These are phyloP conservation scores for Hymenoscyphus fructigenus DNA, from an alignment of 2,329 filamentous ascomycete species.

Conservation along the genomic window DNA sequence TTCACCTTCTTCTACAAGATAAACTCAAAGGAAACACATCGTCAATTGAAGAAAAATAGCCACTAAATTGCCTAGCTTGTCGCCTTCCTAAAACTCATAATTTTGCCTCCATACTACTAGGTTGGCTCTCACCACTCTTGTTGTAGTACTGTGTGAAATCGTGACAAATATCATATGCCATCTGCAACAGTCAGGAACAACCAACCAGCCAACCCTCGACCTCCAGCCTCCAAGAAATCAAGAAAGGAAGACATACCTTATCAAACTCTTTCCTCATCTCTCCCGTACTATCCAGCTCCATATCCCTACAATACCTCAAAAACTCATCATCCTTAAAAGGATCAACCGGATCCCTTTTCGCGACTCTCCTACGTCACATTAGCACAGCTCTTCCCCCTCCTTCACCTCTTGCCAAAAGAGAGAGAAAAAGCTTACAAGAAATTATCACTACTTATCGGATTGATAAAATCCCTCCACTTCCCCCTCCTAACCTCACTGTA, in stretches of 20 bases:
- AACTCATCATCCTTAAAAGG: constrained; percentile 40
- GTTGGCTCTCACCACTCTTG: neutral
- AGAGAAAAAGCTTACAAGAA: constrained; percentile 33
- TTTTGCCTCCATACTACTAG: neutral
- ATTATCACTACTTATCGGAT: constrained; percentile 43
- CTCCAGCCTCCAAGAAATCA: no score
- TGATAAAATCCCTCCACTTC: constrained; percentile 39
- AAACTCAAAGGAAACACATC: neutral
- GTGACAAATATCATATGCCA: constrained; percentile 9
- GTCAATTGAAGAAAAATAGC: neutral
- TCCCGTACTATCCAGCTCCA: constrained; percentile 7
- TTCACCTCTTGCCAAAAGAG: neutral
- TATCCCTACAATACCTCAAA: constrained; percentile 22
- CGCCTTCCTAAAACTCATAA: neutral
- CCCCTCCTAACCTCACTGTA: constrained; percentile 40
- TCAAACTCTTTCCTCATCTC: constrained; percentile 11
- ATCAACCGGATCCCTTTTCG: constrained; percentile 38
- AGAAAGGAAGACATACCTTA: constrained; percentile 4
- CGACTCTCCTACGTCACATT: neutral
- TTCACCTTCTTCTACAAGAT: neutral
- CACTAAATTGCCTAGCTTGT: neutral
- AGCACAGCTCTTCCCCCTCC: neutral
- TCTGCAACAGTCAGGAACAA: constrained; percentile 9
- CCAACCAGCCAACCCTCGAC: neutral
- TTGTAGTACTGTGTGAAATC: constrained; percentile 9